Conservation (phyloP, 192 early-diverging fungal species). For the Rhizophagus sp. region DNA sequence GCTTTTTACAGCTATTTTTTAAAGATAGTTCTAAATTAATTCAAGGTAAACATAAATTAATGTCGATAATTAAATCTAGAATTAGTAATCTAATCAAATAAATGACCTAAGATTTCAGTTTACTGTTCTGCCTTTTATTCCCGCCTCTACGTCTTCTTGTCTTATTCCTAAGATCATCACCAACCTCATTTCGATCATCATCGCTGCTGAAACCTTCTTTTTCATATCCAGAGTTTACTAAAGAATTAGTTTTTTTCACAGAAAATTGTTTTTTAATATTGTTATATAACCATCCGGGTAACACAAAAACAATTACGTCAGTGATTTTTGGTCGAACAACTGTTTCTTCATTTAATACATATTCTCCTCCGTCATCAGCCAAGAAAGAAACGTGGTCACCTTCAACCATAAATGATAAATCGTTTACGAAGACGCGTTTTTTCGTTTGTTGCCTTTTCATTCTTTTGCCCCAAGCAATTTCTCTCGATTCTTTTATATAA, state of each 20-base stretch:
- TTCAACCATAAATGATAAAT: slow-evolving; percentile 42
- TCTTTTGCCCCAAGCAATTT: slow-evolving; percentile 46
- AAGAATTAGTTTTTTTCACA: slow-evolving; percentile 18
- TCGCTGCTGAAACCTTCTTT: slow-evolving; percentile 36
- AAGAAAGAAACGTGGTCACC: slow-evolving; percentile 38
- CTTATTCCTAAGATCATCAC: slow-evolving; percentile 16
- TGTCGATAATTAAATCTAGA: too few species aligned
- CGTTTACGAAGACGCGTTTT: slow-evolving; percentile 39
- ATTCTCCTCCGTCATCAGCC: slow-evolving; percentile 45
- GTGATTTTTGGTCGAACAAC: slow-evolving; percentile 33
- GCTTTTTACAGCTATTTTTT: too few species aligned
- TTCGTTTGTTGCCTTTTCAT: slow-evolving; percentile 44
- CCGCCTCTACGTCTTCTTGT: not conserved
- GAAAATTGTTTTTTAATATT: slow-evolving; percentile 16
- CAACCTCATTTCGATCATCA: slow-evolving; percentile 34
- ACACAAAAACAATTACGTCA: slow-evolving; percentile 32
- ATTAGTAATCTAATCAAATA: too few species aligned
- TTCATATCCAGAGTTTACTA: slow-evolving; percentile 31
- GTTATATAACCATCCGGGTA: slow-evolving; percentile 37
- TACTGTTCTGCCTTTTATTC: not conserved
- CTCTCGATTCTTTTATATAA: slow-evolving; percentile 28
- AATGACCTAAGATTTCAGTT: not conserved
- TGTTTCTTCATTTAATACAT: slow-evolving; percentile 38
- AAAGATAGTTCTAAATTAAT: too few species aligned
- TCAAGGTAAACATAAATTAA: too few species aligned